A percentile compares a stretch with the other conserved stretches of the same genome.
Conservation (phyloP, 345 rosid species). For the Capsella bursapastoris region DNA sequence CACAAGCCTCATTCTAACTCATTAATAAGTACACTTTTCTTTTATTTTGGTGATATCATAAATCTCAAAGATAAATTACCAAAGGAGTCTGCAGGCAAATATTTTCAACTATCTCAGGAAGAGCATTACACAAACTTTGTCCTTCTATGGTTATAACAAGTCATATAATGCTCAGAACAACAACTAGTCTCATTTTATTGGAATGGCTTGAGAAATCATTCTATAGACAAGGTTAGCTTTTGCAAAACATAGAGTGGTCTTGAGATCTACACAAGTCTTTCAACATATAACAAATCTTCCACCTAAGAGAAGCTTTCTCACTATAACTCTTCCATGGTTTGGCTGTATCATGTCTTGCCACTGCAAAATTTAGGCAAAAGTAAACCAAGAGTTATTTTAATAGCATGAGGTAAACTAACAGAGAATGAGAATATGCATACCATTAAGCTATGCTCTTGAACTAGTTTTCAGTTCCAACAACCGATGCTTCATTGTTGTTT, state of each 20-base stretch:
- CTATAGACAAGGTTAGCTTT: slow-evolving; percentile 14
- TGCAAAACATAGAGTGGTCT: slow-evolving; percentile 15
- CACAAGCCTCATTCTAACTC: background rate
- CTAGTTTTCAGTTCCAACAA: slow-evolving; percentile 44
- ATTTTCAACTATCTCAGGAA: background rate
- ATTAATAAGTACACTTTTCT: background rate
- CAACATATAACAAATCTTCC: background rate
- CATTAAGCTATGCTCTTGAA: slow-evolving; percentile 40
- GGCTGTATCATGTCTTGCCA: background rate
- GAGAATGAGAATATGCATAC: slow-evolving; percentile 17
- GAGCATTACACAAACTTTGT: background rate
- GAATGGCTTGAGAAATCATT: background rate
- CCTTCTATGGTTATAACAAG: background rate
- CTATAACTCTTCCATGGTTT: background rate
- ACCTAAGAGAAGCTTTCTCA: slow-evolving; percentile 20
- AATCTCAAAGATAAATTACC: background rate
- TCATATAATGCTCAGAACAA: background rate
- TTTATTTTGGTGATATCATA: slow-evolving; percentile 5
- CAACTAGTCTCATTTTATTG: background rate
- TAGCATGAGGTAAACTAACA: background rate
- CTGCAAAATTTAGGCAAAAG: slow-evolving; percentile 20
- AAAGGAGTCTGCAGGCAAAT: background rate
- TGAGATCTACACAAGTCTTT: slow-evolving; percentile 3
- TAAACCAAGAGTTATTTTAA: slow-evolving; percentile 17
- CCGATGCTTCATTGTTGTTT: slow-evolving; percentile 33